Evolutionary conservation across 1,139 yeast genomes (phyloP), one percentile per base, ranked within the genome.

Genomic region (Blastobotrys aristatus): DNA sequence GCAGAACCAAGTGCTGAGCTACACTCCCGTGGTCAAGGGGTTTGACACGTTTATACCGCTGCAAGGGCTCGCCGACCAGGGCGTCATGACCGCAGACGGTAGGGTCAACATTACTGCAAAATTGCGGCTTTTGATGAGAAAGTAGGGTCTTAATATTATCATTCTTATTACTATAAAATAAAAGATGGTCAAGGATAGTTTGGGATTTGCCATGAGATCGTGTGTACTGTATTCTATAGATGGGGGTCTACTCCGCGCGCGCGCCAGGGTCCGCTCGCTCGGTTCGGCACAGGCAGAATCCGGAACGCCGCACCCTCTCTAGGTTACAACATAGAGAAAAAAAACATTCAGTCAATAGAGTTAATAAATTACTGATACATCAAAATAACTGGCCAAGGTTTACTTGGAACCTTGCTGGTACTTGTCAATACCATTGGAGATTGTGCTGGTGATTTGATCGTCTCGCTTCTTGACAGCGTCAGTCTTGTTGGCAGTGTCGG

Each of bases 391-490:
- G n/a, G n/a, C n/a, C n/a, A n/a, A n/a, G n/a, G n/a, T n/a, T n/a
- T n/a, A n/a, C n/a, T n/a, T n/a, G n/a, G n/a, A n/a, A n/a, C 21
- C 46, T 43, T 46, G 46, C 38, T 26, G 20, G 47, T 43, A 54
- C 44, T 49, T 44, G 50, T 55, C 51, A 39, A 58, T 46, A 49
- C 57, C 52, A 49, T 51, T 52, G 47, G 53, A 52, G 44, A 58
- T 53, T 47, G 57, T 58, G 38, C 47, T 33, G 57, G 56, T 42
- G 22, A 22, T 55, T 48, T 55, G 46, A 43, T 56, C 49, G 46
- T 56, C 55, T 34, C 54, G 55, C 33, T 44, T 43, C 52, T 53
- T 48, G 48, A 53, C 54, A 40, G 45, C 21, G 30, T 53, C 57
- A 13, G 55, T 44, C 52, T 48, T 47, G 48, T 52, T 46, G 50